phyloP scores from a whole-genome alignment of 1,284 basidiomycete species.

The Trichosporon ovoides region DNA sequence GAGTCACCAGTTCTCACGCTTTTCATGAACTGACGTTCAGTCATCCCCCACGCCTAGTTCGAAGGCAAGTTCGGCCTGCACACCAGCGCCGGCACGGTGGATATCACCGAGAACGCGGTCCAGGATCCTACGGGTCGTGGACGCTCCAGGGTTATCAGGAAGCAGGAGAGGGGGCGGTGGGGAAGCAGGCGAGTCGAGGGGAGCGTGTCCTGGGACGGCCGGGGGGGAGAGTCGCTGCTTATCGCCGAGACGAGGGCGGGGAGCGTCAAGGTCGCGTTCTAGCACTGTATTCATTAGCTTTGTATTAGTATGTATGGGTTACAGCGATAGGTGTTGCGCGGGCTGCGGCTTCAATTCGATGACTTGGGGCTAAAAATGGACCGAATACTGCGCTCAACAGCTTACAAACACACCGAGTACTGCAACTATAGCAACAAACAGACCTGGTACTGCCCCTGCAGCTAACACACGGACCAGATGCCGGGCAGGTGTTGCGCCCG shows the following conservation, averaged over 20 bases:
- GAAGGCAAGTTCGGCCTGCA: constrained; percentile 12
- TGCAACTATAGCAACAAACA: too few relatives aligned
- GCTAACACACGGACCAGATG: too few relatives aligned
- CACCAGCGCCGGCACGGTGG: constrained; percentile 14
- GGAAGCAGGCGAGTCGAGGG: neutral
- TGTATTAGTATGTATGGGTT: constrained; percentile 1
- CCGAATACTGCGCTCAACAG: too few relatives aligned
- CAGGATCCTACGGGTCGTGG: constrained; percentile 3
- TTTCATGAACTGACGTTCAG: neutral
- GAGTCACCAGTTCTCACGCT: neutral
- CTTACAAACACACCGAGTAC: too few relatives aligned
- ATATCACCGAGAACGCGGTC: neutral
- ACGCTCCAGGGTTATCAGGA: neutral
- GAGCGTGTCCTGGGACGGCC: neutral
- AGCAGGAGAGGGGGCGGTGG: neutral
- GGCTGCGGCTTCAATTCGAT: too few relatives aligned
- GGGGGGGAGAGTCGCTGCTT: neutral
- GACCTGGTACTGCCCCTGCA: too few relatives aligned
- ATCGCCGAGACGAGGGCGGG: constrained; percentile 2
- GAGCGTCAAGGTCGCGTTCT: constrained; percentile 2
- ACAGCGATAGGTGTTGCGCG: too few relatives aligned
- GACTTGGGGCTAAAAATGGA: too few relatives aligned
- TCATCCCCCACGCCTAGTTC: constrained; percentile 16
- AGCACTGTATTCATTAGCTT: neutral
- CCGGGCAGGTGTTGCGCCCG: too few relatives aligned